Evolutionary conservation across 2,329 filamentous ascomycete genomes (phyloP).

Genomic region (Pseudofabraea citricarpa): DNA sequence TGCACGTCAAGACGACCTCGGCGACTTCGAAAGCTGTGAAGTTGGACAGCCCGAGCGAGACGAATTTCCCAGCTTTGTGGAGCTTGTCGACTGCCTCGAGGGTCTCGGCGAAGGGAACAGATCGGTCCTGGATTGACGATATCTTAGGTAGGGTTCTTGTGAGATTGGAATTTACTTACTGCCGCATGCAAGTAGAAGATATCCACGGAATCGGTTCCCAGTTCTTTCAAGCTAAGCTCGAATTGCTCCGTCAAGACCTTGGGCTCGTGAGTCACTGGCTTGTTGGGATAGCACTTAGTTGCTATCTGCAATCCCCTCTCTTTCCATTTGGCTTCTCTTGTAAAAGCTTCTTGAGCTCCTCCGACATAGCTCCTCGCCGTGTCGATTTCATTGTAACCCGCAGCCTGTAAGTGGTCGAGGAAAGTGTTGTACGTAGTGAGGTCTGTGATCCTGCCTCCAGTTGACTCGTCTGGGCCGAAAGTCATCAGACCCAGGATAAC

Average conservation of each 20-base stretch:
- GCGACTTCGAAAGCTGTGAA: conserved; percentile 85
- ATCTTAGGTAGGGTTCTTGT: conserved; percentile 1
- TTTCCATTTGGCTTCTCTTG: conserved; percentile 70
- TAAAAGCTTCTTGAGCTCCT: conserved; percentile 74
- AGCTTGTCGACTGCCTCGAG: conserved; percentile 73
- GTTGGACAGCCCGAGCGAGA: conserved; percentile 75
- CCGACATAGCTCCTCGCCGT: conserved; percentile 73
- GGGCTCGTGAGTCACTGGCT: conserved; percentile 55
- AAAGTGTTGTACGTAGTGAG: conserved; percentile 62
- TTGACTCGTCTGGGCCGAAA: conserved; percentile 60
- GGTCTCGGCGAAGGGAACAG: conserved; percentile 73
- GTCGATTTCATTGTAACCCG: conserved; percentile 80
- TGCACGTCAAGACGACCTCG: conserved; percentile 75
- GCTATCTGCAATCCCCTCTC: conserved; percentile 72
- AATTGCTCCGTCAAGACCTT: conserved; percentile 61
- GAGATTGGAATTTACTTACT: conserved; percentile 8
- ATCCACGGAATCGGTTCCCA: conserved; percentile 70
- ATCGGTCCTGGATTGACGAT: conserved; percentile 50
- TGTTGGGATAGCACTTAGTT: conserved; percentile 69
- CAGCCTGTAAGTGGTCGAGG: conserved; percentile 71
- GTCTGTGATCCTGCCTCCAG: conserved; percentile 68
- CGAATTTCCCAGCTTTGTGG: conserved; percentile 80
- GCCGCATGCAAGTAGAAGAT: conserved; percentile 75
- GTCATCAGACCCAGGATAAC: conserved; percentile 86
- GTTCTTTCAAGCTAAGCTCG: conserved; percentile 63